Conservation (phyloP, 2,329 filamentous ascomycete genomes). For the Verticillium albo-atrum region DNA sequence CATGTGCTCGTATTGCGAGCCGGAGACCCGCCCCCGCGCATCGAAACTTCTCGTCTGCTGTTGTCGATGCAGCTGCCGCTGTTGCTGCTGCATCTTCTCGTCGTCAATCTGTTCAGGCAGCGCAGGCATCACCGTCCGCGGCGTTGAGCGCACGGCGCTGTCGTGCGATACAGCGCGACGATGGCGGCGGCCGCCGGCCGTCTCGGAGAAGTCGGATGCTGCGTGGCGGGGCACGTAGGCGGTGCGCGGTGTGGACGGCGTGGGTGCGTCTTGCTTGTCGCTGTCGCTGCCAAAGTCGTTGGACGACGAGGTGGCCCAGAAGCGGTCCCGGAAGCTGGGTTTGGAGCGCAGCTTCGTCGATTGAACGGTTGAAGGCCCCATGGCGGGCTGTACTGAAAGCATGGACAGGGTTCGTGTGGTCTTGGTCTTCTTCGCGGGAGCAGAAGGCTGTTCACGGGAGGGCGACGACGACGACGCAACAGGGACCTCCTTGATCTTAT, state of each 20-base stretch:
- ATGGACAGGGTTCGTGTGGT: background rate
- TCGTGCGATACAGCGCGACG: conserved; percentile 1
- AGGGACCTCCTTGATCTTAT: background rate
- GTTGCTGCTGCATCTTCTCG: background rate
- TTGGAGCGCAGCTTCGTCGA: conserved; percentile 6
- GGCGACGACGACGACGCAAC: background rate
- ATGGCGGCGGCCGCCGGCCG: conserved; percentile 12
- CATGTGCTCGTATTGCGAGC: background rate
- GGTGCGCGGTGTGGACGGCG: conserved; percentile 1
- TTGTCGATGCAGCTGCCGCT: conserved; percentile 1
- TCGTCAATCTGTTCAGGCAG: background rate
- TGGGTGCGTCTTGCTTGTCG: background rate
- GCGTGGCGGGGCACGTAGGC: conserved; percentile 22
- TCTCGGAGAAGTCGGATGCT: conserved; percentile 22
- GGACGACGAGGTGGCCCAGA: conserved; percentile 9
- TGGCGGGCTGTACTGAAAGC: background rate
- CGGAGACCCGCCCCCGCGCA: background rate
- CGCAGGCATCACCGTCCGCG: background rate
- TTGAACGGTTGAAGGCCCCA: background rate
- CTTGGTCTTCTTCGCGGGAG: background rate
- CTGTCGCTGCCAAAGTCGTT: conserved; percentile 9
- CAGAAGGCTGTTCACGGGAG: background rate
- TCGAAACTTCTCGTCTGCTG: background rate
- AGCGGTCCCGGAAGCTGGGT: conserved; percentile 11
- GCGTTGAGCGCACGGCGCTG: background rate